These are phyloP conservation scores for Chloris gayana DNA, from an alignment of 176 grass and related monocot genomes.

Conservation along the genomic window DNA sequence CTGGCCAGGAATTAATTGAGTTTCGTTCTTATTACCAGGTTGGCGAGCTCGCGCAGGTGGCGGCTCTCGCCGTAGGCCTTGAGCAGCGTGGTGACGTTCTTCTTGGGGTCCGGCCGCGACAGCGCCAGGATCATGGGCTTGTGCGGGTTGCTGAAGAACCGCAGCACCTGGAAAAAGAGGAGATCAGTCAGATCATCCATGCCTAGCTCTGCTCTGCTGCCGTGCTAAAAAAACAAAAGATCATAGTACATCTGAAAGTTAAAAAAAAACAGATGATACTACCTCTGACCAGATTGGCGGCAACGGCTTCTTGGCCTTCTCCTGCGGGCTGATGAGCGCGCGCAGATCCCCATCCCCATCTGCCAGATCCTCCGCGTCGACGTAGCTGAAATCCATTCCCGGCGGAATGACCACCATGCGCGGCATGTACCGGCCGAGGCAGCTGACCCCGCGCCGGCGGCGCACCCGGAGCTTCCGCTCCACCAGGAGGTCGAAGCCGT, in stretches of 20 bases:
- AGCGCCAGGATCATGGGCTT: slow-evolving; percentile 98
- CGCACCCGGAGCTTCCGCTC: slow-evolving; percentile 85
- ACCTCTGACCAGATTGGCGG: slow-evolving; percentile 97
- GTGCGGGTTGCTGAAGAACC: slow-evolving; percentile 92
- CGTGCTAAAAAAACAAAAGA: neutral
- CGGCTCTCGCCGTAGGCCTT: slow-evolving; percentile 92
- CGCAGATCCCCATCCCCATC: slow-evolving; percentile 68
- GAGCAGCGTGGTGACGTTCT: slow-evolving; percentile 92
- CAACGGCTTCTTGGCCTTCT: slow-evolving; percentile 63
- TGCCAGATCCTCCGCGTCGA: slow-evolving; percentile 54
- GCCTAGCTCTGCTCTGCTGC: neutral
- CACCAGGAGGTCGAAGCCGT: slow-evolving; percentile 76
- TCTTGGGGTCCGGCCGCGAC: slow-evolving; percentile 92
- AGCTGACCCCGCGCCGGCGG: slow-evolving; percentile 63
- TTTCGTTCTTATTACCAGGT: slow-evolving; percentile 79
- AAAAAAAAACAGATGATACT: too few relatives aligned
- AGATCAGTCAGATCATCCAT: neutral
- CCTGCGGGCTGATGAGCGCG: slow-evolving; percentile 51
- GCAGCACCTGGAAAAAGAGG: slow-evolving; percentile 47
- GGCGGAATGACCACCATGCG: slow-evolving; percentile 95
- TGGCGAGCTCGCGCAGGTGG: slow-evolving; percentile 79
- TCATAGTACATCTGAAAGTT: neutral
- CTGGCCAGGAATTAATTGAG: too few relatives aligned
- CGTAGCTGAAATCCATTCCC: slow-evolving; percentile 97
- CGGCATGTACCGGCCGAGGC: slow-evolving; percentile 88